Conservation (phyloP, 352 stramenopile species). For the Phytophthora crassamura region DNA sequence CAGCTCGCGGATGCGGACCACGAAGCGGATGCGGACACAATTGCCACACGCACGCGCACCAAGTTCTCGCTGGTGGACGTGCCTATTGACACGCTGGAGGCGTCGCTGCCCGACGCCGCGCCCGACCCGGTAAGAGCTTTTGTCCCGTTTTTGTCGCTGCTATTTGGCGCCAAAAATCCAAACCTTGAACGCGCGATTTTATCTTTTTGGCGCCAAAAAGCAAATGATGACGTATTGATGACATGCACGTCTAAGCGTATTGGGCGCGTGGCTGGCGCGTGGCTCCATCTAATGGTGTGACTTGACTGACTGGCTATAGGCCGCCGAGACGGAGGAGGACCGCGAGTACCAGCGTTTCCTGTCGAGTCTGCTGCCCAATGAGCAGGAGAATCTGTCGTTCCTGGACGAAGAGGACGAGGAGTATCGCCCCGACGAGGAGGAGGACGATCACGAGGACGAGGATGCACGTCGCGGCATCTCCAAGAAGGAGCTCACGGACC, state of each 20-base stretch:
- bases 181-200: neutral
- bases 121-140: constrained; percentile 30
- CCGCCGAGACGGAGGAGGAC: constrained; percentile 51
- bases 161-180: constrained; percentile 24
- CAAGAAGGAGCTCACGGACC: constrained; percentile 82
- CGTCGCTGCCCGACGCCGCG: constrained; percentile 50
- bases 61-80: constrained; percentile 82
- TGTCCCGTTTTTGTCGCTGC: neutral
- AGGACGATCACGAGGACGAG: constrained; percentile 78
- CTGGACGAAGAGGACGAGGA: constrained; percentile 89
- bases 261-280: constrained; percentile 5
- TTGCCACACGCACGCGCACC: constrained; percentile 75
- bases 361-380: constrained; percentile 72
- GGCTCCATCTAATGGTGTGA: constrained; percentile 13
- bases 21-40: constrained; percentile 49
- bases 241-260: neutral
- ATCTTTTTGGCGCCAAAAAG: constrained; percentile 41
- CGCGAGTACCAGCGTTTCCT: constrained; percentile 87
- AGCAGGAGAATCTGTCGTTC: constrained; percentile 81
- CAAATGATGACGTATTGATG: constrained; percentile 12
- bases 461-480: constrained; percentile 58
- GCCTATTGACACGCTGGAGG: constrained; percentile 74
- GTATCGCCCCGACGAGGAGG: constrained; percentile 76
- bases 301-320: constrained; percentile 21
- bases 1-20: neutral